A percentile compares a stretch with the other conserved stretches of the same genome.
Evolutionary conservation across 805 yeast genomes (phyloP).

Genomic region (Komagataella kurtzmanii): DNA sequence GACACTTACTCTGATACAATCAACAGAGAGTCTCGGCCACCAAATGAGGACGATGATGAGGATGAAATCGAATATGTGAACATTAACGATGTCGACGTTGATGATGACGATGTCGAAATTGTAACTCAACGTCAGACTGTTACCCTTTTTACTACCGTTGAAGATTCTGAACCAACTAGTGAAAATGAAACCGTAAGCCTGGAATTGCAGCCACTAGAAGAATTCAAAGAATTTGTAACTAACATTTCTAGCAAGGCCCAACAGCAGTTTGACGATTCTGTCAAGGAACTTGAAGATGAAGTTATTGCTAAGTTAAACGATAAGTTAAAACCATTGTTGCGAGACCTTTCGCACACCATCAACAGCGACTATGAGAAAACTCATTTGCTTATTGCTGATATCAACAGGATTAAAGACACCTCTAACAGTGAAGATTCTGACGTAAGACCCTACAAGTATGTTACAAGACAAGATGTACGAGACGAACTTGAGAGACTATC

Average conservation of each 20-base stretch:
- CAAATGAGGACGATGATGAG: background rate
- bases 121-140: background rate
- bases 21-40: background rate
- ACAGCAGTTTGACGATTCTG: slow-evolving; percentile 22
- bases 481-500: slow-evolving; percentile 22
- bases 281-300: slow-evolving; percentile 15
- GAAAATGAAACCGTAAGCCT: background rate
- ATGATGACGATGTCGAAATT: background rate
- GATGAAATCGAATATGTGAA: background rate
- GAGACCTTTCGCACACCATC: slow-evolving; percentile 7
- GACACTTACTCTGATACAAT: background rate
- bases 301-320: slow-evolving; percentile 16
- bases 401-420: slow-evolving; percentile 8
- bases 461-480: slow-evolving; percentile 34
- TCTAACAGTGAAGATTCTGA: background rate
- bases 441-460: slow-evolving; percentile 12
- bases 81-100: background rate
- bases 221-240: slow-evolving; percentile 17
- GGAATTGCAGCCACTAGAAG: slow-evolving; percentile 2
- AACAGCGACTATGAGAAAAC: slow-evolving; percentile 15
- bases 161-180: background rate
- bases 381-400: slow-evolving; percentile 11
- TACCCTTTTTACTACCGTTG: background rate
- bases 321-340: slow-evolving; percentile 19
- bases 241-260: slow-evolving; percentile 24